Percentiles rank a stretch among this genome's conserved stretches.
phyloP scores from a whole-genome alignment of 2,329 filamentous ascomycete species.

The Lasiodiplodia sp. region DNA sequence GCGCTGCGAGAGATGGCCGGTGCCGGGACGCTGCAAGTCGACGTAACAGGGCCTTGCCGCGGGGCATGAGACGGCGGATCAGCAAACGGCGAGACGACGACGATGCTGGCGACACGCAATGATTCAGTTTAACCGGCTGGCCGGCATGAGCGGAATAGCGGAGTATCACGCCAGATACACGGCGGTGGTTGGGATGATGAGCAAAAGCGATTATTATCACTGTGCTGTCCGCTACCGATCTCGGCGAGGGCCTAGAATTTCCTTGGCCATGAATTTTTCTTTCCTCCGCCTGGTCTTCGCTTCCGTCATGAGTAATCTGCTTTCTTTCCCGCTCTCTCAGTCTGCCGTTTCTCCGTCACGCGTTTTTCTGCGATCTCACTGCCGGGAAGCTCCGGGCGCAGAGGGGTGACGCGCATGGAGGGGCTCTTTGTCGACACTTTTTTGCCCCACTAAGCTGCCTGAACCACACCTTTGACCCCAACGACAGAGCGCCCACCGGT shows the following conservation, averaged over 20 bases:
- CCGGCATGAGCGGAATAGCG: neutral
- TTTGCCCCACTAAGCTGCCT: slow-evolving; percentile 18
- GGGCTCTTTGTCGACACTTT: slow-evolving; percentile 11
- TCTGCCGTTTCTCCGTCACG: neutral
- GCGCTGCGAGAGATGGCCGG: too few species aligned
- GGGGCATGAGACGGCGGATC: slow-evolving; percentile 1
- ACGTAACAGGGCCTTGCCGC: neutral
- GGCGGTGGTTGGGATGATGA: neutral
- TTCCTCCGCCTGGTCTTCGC: neutral
- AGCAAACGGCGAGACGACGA: neutral
- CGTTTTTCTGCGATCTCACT: slow-evolving; percentile 6
- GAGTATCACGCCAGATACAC: slow-evolving; percentile 2
- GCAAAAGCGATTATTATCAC: neutral
- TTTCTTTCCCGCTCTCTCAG: neutral
- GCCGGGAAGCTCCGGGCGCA: slow-evolving; percentile 14
- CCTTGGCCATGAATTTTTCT: slow-evolving; percentile 1
- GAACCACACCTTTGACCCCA: neutral
- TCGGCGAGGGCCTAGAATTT: slow-evolving; percentile 24
- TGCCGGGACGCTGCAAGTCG: neutral
- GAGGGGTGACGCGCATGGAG: neutral
- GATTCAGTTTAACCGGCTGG: neutral
- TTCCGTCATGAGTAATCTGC: slow-evolving; percentile 15
- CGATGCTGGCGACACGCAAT: neutral
- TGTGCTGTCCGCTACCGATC: slow-evolving; percentile 11
- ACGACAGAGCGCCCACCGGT: slow-evolving; percentile 2